A percentile compares a stretch with the other conserved stretches of the same genome.
Conservation (phyloP, 2,329 filamentous ascomycete species). For the Exophiala sideris region DNA sequence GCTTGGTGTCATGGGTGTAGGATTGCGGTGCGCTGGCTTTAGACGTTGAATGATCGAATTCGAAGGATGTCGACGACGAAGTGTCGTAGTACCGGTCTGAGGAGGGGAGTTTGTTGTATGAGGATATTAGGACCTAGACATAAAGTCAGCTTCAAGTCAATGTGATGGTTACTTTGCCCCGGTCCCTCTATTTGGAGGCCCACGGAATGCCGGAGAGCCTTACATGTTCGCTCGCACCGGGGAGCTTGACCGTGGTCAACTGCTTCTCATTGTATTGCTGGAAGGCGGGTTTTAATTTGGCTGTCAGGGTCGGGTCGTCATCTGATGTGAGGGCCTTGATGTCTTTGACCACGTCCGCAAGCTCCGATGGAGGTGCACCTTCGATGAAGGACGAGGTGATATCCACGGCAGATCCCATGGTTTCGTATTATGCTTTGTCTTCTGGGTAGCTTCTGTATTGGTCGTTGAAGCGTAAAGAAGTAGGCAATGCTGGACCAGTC, state of each 20-base stretch:
- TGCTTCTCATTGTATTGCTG: conserved; percentile 96
- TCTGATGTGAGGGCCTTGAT: conserved; percentile 81
- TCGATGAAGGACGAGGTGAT: conserved; percentile 83
- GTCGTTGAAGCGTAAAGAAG: background rate
- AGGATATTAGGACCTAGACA: conserved; percentile 71
- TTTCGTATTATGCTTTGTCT: background rate
- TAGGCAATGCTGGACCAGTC: background rate
- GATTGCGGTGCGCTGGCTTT: conserved; percentile 82
- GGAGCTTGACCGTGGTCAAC: conserved; percentile 82
- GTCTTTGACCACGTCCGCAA: conserved; percentile 78
- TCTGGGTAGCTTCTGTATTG: background rate
- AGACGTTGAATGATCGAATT: conserved; percentile 80
- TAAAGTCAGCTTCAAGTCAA: background rate
- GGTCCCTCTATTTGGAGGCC: no score
- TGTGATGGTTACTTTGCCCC: no score
- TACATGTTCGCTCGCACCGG: conserved; percentile 77
- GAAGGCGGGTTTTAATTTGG: conserved; percentile 76
- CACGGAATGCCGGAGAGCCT: no score
- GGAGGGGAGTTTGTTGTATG: conserved; percentile 67
- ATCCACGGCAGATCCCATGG: conserved; percentile 50
- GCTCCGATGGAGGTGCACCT: conserved; percentile 93
- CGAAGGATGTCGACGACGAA: conserved; percentile 82
- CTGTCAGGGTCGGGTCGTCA: conserved; percentile 60
- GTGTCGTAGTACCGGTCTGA: conserved; percentile 86
- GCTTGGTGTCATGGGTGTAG: conserved; percentile 70